These are phyloP conservation scores for Ophiostoma perfectum DNA, from an alignment of 2,329 filamentous ascomycete genomes.

Conservation along the genomic window DNA sequence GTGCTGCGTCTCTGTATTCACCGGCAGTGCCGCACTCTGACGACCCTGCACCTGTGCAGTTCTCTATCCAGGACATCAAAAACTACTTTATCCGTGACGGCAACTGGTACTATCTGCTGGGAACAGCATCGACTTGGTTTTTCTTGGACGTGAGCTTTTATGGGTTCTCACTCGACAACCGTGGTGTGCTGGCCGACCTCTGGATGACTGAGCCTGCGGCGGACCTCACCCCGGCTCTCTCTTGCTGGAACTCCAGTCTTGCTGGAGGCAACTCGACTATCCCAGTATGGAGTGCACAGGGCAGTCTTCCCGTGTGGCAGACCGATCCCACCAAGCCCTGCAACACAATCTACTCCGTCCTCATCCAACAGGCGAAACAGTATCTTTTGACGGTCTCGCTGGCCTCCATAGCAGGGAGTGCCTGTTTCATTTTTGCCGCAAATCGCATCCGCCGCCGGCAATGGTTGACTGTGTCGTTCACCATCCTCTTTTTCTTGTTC, in stretches of 20 bases:
- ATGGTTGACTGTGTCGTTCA: conserved; percentile 47
- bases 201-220: conserved; percentile 38
- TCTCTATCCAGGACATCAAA: conserved; percentile 44
- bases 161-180: conserved; percentile 48
- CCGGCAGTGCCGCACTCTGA: conserved; percentile 28
- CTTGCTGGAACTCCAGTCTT: conserved; percentile 46
- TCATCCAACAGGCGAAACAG: conserved; percentile 49
- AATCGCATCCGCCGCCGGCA: conserved; percentile 45
- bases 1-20: conserved; percentile 31
- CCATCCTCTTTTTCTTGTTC: conserved; percentile 43
- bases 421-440: conserved; percentile 44
- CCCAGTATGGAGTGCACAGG: conserved; percentile 37
- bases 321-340: conserved; percentile 46
- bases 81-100: conserved; percentile 47
- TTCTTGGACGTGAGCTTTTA: conserved; percentile 55
- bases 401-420: conserved; percentile 47
- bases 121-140: conserved; percentile 47
- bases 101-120: conserved; percentile 43
- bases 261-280: conserved; percentile 41
- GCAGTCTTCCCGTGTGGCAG: conserved; percentile 44
- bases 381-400: conserved; percentile 49
- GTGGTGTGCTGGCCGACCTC: conserved; percentile 39
- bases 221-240: conserved; percentile 36
- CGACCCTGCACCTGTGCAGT: conserved; percentile 42
- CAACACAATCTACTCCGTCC: conserved; percentile 48